Base-by-base conservation (phyloP, 345 rosid species). In the Bruguiera parviflora region DNA sequence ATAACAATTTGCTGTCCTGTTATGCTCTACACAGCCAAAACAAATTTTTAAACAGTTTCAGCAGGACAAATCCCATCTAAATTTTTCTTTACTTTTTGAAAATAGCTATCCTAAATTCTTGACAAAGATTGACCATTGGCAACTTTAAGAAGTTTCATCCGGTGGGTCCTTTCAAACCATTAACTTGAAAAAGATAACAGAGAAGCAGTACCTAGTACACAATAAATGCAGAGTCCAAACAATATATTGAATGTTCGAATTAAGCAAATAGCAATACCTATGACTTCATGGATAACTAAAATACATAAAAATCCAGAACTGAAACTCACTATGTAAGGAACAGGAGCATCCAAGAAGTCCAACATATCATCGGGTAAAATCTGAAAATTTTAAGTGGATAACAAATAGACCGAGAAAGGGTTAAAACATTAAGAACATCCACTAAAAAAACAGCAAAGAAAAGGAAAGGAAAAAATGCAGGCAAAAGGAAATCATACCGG, bases 261-360 rank as follows among this genome's bases (percentile, higher is more conserved):
- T 43, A 43, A 11, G 49, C 49, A 43, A 43, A 43, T 13, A 13
- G 49, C 49, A 43, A 11, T 43, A 43, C 49, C 19, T 43, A 43
- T 2, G 49, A 13, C 18, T 43, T 43, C 5, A 43, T 13, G 49
- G 49, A 43, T 43, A 43, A 15, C 49, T 3, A 43, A 43, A 58
- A 66, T 20, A 46, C 47, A n/a, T 9, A 62, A 20, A 51, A 20
- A 22, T 43, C 20, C 39, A 29, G 69, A 71, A 53, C n/a, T 28
- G 52, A 58, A 52, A 87, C 97, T 94, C 77, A 94, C 97, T 62
- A 89, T 74, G 74, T 94, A 94, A 64, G 98, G 98, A 70, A 91
- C 97, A 28, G 98, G 97, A 27, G 96, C 98, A 79, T 94, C 98
- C 84, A 91, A 81, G 81, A 89, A 91, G 71, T 94, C 98, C 73